A percentile compares a stretch with the other conserved stretches of the same genome.
Evolutionary conservation across 495 filamentous ascomycete species (phyloP).

Genomic region (Chaetomium cochliodes): DNA sequence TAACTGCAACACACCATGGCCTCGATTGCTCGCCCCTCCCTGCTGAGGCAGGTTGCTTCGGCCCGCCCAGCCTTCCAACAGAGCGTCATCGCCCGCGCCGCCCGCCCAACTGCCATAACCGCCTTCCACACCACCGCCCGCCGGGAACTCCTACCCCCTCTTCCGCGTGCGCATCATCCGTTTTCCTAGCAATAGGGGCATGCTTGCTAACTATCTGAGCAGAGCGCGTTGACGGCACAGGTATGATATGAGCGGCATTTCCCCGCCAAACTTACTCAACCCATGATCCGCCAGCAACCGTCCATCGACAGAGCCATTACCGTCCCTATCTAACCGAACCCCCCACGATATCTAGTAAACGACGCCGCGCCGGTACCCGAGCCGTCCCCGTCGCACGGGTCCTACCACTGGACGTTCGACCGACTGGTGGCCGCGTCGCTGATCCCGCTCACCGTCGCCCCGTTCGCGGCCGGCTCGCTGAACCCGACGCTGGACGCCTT

Average conservation of each 20-base stretch:
- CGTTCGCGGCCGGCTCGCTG: constrained; percentile 86
- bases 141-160: constrained; percentile 61
- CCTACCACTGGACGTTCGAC: constrained; percentile 98
- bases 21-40: constrained; percentile 53
- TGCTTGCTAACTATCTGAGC: constrained; percentile 25
- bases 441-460: constrained; percentile 81
- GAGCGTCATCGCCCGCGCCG: constrained; percentile 34
- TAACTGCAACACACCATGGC: constrained; percentile 44
- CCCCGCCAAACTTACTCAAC: constrained; percentile 8
- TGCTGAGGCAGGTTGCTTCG: constrained; percentile 52
- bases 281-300: constrained; percentile 5
- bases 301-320: neutral
- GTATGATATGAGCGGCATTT: constrained; percentile 51
- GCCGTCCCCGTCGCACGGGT: constrained; percentile 73
- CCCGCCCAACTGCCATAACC: constrained; percentile 62
- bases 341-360: constrained; percentile 62
- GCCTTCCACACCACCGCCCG: constrained; percentile 72
- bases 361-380: constrained; percentile 76
- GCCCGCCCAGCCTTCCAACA: constrained; percentile 32
- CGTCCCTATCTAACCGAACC: constrained; percentile 13
- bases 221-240: constrained; percentile 77
- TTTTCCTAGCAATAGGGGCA: constrained; percentile 16
- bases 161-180: constrained; percentile 30
- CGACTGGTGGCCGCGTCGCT: constrained; percentile 74
- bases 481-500: constrained; percentile 86